Base-by-base conservation (phyloP, 768 basidiomycete species). In the Lactarius evosmus region DNA sequence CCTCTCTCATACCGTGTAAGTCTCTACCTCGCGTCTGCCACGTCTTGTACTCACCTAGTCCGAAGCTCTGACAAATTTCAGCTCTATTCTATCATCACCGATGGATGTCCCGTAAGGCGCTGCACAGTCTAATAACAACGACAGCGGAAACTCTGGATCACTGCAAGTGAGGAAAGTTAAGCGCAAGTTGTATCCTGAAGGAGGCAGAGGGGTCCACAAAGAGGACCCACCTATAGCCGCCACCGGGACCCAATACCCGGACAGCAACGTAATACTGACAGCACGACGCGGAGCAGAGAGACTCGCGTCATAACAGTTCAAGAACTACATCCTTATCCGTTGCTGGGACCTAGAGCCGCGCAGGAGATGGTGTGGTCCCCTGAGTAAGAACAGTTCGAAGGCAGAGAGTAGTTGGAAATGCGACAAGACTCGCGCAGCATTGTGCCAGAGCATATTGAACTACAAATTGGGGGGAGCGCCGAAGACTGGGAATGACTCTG, bases 221-320 rank as follows among this genome's bases (percentile, higher is more conserved):
- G 22, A 61, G 11, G 60, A 17, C 40, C 29, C 19, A 6, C 9
- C 41, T 3, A 30, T 1, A 4, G 33, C 11, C 1, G 40, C 7
- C 0, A 32, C 41, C 19, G 34, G 40, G 19, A 3, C 32, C 60
- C 53, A 6, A 16, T 2, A 27, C 1, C n/a, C 3, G 0, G 16
- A n/a, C n/a, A n/a, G n/a, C n/a, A n/a, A n/a, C n/a, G n/a, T n/a
- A n/a, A n/a, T n/a, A n/a, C n/a, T n/a, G 33, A n/a, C 17, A 27
- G 53, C 4, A 17, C 17, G 19, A 19, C 33, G 44, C 33, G 11
- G 60, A 49, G 60, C 60, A n/a, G 60, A 49, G 44, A 46, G 27
- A 41, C 60, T 54, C 53, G 53, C 60, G 1, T 33, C 41, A 30
- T 2, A 8, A 46, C 25, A 7, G 32, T 32, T 1, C 41, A 49